These are phyloP conservation scores for Bolboschoenoplectus hybrid DNA, from an alignment of 202 grass and related monocot genomes.

Conservation along the genomic window DNA sequence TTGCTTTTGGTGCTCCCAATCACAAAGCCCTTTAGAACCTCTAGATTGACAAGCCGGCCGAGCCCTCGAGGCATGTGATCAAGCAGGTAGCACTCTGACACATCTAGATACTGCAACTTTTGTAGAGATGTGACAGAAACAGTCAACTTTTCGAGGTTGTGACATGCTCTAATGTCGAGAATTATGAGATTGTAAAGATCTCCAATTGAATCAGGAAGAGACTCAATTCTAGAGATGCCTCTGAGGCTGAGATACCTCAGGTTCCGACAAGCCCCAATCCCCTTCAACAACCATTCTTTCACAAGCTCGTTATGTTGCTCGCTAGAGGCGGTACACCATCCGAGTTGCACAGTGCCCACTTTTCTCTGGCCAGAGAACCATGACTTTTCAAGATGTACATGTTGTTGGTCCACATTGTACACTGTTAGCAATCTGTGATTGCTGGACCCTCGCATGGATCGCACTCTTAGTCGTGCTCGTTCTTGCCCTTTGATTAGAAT, in stretches of 20 bases:
- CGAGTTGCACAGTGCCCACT: constrained; percentile 52
- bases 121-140: constrained; percentile 43
- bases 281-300: constrained; percentile 50
- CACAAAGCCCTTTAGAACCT: constrained; percentile 78
- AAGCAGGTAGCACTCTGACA: constrained; percentile 72
- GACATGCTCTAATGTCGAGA: constrained; percentile 73
- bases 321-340: constrained; percentile 42
- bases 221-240: constrained; percentile 65
- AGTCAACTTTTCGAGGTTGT: constrained; percentile 69
- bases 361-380: constrained; percentile 53
- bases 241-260: constrained; percentile 66
- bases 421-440: constrained; percentile 42
- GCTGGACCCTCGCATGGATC: not conserved
- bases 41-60: constrained; percentile 50
- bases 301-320: constrained; percentile 63
- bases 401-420: constrained; percentile 58
- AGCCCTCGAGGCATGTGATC: constrained; percentile 64
- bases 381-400: constrained; percentile 52
- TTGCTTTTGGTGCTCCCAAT: constrained; percentile 58
- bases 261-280: constrained; percentile 48
- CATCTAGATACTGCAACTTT: constrained; percentile 66
- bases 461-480: not conserved
- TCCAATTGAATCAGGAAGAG: constrained; percentile 61
- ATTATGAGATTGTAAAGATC: constrained; percentile 56
- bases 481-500: not conserved